Evolutionary conservation across 345 rosid species (phyloP).

Genomic region (Erucastrum elatum): DNA sequence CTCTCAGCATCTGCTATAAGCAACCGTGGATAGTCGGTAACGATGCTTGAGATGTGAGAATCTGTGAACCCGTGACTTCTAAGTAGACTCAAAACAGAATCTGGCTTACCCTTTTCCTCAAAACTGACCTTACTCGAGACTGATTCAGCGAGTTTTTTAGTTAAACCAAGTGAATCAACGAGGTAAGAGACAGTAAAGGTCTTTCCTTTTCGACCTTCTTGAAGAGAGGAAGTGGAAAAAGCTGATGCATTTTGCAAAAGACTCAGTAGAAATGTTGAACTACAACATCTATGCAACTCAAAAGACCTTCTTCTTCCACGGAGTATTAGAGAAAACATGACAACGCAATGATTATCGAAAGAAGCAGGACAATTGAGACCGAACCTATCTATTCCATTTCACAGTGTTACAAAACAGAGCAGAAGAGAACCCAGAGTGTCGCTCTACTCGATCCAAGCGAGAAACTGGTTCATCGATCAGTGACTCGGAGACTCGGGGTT

Average conservation of each 20-base stretch:
- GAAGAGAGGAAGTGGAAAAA: background rate
- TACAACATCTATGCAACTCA: background rate
- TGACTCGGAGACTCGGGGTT: too few species aligned
- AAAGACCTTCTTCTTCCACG: conserved; percentile 1
- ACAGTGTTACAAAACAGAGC: too few species aligned
- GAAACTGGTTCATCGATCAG: too few species aligned
- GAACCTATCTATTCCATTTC: too few species aligned
- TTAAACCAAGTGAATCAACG: conserved; percentile 33
- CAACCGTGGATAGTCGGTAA: background rate
- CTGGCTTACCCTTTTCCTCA: background rate
- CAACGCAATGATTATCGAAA: too few species aligned
- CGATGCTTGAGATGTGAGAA: background rate
- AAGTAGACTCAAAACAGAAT: conserved; percentile 7
- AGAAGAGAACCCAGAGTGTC: too few species aligned
- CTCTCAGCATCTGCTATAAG: background rate
- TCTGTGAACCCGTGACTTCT: background rate
- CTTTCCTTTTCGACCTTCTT: background rate
- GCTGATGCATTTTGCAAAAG: background rate
- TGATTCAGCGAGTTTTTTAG: conserved; percentile 15
- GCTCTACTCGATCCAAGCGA: too few species aligned
- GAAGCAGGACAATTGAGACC: too few species aligned
- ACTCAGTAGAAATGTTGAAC: background rate
- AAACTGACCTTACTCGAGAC: conserved; percentile 2
- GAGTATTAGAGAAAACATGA: conserved; percentile 10
- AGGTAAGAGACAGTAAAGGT: conserved; percentile 17